Percentiles rank a stretch among this genome's conserved stretches.
These are phyloP conservation scores for Arabis hirsuta DNA, from an alignment of 345 rosid genomes.

Conservation along the genomic window DNA sequence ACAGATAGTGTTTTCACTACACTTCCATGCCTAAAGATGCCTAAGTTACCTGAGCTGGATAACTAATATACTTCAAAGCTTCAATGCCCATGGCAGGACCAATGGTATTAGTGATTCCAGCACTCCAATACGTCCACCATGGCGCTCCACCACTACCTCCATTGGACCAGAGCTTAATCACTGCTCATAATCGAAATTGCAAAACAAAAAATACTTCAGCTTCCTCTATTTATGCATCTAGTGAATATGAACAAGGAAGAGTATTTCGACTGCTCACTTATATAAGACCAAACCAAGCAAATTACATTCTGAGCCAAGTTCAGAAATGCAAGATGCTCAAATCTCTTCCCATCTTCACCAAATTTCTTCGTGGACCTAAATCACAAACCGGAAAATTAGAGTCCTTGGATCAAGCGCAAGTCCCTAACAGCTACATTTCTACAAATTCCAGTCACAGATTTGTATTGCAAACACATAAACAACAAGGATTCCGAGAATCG, in stretches of 20 bases:
- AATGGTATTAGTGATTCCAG: conserved; percentile 94
- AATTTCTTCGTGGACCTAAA: conserved; percentile 91
- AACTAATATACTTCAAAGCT: conserved; percentile 94
- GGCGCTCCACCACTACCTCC: conserved; percentile 81
- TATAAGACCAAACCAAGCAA: conserved; percentile 89
- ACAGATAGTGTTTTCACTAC: background rate
- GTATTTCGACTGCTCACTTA: conserved; percentile 60
- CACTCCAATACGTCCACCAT: conserved; percentile 98
- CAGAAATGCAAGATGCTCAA: conserved; percentile 88
- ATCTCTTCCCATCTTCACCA: conserved; percentile 86
- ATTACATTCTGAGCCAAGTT: conserved; percentile 96
- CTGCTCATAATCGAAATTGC: conserved; percentile 43
- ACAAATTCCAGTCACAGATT: conserved; percentile 8
- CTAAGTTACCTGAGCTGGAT: conserved; percentile 86
- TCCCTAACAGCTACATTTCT: conserved; percentile 1
- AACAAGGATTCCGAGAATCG: conserved; percentile 1
- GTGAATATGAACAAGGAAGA: background rate
- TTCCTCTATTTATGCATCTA: background rate
- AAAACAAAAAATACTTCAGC: background rate
- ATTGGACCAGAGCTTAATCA: conserved; percentile 91
- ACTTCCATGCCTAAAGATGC: conserved; percentile 21
- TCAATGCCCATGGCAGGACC: conserved; percentile 99
- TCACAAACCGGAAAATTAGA: background rate
- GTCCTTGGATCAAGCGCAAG: background rate
- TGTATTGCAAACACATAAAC: conserved; percentile 3